Conservation (phyloP, 768 basidiomycete species). For the Leccinum longicurvipes region DNA sequence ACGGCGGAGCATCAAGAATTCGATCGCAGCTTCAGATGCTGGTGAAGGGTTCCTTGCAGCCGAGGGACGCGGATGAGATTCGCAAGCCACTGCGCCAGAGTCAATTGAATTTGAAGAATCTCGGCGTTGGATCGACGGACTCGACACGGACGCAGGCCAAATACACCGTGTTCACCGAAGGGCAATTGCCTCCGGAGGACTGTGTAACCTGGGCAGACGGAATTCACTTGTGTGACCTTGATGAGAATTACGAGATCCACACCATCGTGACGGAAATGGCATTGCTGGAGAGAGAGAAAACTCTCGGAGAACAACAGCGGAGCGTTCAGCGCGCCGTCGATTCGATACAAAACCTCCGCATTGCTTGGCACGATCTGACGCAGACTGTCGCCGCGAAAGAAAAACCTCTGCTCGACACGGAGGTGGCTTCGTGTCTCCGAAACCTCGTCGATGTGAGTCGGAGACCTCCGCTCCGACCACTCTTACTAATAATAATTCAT, state of each 20-base stretch:
- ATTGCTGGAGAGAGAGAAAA: background rate
- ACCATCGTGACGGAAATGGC: background rate
- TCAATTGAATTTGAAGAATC: too few species aligned
- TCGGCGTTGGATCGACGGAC: too few species aligned
- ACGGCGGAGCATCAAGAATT: background rate
- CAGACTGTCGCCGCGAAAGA: background rate
- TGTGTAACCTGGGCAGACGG: background rate
- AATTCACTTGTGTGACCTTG: background rate
- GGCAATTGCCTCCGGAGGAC: background rate
- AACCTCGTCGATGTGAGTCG: background rate
- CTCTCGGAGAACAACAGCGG: background rate
- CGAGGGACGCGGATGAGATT: too few species aligned
- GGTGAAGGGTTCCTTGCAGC: background rate
- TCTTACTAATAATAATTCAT: too few species aligned
- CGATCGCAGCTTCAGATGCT: background rate
- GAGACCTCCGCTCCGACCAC: too few species aligned
- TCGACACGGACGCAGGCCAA: background rate
- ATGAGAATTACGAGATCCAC: background rate
- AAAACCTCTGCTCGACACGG: background rate
- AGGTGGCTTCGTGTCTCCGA: background rate
- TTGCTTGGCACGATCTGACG: background rate
- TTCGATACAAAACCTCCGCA: background rate
- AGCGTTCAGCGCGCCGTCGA: background rate
- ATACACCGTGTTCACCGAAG: background rate
- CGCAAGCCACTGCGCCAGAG: too few species aligned